Base-by-base conservation (phyloP, 2,329 filamentous ascomycete genomes). In the Emmonsiellopsis sp. region DNA sequence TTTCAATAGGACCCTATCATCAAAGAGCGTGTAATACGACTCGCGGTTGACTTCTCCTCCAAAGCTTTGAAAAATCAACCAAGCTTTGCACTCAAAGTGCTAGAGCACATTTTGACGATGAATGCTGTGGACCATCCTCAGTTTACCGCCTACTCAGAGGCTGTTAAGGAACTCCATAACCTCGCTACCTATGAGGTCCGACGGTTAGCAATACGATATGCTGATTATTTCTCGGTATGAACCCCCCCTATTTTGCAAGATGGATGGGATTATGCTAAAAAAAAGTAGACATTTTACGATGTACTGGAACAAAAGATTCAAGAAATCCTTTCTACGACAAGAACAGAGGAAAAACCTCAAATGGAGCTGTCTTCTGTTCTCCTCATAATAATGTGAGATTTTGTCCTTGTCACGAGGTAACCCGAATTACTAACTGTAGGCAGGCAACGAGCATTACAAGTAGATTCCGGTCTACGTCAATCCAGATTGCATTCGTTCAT, bases 351-450 rank as follows among this genome's bases (percentile, higher is more conserved):
- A 62, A 89, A 91, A 64, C 82, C 91, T 34, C 83, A 88, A 54
- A 85, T 93, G 63, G 88, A 91, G 1, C 91, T 94, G 63, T 87
- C 84, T 61, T 92, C 90, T 8, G 92, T 97, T 58, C 77, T 97
- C 0, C 94, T 98, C 67, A 93, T 95, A 55, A 93, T 98, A 57
- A 85, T 93, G 81, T 86, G 73, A 65, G 77, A 27, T 27, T 67
- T 10, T 37, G 10, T 48, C 32, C 57, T 32, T 31, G 21, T 40
- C 3, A 40, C 32, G 21, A 11, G 4, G 17, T 39, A 13, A 14
- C 3, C 11, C 7, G 36, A 13, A 6, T 40, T 5, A 39, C 36
- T 61, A 53, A 62, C 52, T 14, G 49, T 44, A 49, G 11, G 2
- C 45, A 87, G 86, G 62, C 92, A 97, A 69, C 88, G 93, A 55